These are phyloP conservation scores for Fusarium sp. DNA, from an alignment of 2,329 filamentous ascomycete genomes.

Conservation along the genomic window DNA sequence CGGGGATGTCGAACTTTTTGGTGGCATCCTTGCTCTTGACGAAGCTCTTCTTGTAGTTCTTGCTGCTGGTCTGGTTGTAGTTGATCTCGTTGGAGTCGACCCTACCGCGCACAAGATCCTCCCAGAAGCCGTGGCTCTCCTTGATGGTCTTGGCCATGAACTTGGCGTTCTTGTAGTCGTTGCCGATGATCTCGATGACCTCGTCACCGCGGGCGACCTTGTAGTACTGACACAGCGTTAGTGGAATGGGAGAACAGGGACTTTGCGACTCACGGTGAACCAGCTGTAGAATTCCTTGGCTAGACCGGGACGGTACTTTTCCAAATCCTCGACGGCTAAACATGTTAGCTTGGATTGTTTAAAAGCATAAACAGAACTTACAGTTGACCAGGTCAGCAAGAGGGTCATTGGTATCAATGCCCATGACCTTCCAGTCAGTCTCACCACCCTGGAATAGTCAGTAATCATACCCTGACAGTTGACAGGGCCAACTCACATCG, in stretches of 20 bases:
- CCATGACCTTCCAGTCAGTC: constrained; percentile 57
- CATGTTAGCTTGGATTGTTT: constrained; percentile 7
- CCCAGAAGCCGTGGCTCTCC: constrained; percentile 54
- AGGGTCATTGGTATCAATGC: constrained; percentile 53
- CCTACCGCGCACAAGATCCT: constrained; percentile 52
- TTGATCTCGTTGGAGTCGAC: constrained; percentile 53
- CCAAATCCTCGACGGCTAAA: constrained; percentile 51
- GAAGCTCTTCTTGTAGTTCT: constrained; percentile 48
- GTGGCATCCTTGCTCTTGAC: constrained; percentile 49
- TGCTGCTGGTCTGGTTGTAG: constrained; percentile 54
- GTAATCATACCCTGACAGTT: fast-evolving
- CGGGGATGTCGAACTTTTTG: constrained; percentile 48
- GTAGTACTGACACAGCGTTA: constrained; percentile 49
- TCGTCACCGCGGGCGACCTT: constrained; percentile 53
- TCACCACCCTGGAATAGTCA: constrained; percentile 42
- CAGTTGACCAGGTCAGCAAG: constrained; percentile 51
- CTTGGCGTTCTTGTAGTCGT: constrained; percentile 51
- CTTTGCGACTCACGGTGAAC: constrained; percentile 49
- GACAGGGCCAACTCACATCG: constrained; percentile 43
- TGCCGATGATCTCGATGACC: constrained; percentile 52
- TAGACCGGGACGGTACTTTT: constrained; percentile 53
- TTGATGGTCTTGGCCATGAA: constrained; percentile 48
- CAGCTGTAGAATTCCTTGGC: constrained; percentile 52
- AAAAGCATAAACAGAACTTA: constrained; percentile 23
- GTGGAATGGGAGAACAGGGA: fast-evolving